Conservation (phyloP, 2,329 filamentous ascomycete species). For the Annulohypoxylon truncatum region DNA sequence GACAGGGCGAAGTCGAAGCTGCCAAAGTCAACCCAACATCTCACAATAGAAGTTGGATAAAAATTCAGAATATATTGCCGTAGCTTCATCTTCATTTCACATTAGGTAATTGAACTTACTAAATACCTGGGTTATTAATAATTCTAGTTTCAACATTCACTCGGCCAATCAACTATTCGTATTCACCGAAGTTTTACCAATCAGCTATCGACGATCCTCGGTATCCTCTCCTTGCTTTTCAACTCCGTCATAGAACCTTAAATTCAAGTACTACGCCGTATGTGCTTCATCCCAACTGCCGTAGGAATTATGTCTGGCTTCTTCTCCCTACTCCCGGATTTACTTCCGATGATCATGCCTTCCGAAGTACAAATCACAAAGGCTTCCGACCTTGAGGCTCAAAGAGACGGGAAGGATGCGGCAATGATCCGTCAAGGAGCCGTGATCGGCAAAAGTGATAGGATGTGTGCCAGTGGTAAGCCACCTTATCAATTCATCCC, state of each 20-base stretch:
- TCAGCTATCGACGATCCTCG: conserved; percentile 5
- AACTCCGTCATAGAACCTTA: conserved; percentile 7
- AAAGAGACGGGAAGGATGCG: conserved; percentile 48
- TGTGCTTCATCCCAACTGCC: conserved; percentile 24
- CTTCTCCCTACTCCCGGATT: conserved; percentile 66
- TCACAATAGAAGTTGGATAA: conserved; percentile 5
- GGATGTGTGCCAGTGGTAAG: conserved; percentile 74
- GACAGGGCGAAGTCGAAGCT: conserved; percentile 5
- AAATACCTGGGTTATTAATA: too few relatives aligned
- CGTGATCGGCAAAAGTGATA: conserved; percentile 72
- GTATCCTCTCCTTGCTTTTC: conserved; percentile 2
- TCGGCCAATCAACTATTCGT: conserved; percentile 6
- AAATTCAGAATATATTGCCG: conserved; percentile 3
- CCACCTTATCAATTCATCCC: conserved; percentile 18
- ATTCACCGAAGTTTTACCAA: conserved; percentile 7
- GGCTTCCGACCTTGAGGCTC: conserved; percentile 57
- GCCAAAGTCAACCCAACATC: conserved; percentile 24
- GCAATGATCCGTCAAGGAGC: conserved; percentile 60
- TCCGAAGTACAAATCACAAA: conserved; percentile 67
- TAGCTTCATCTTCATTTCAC: neutral
- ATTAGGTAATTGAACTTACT: neutral
- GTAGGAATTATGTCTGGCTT: conserved; percentile 59
- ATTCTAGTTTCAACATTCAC: neutral
- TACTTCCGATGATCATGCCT: conserved; percentile 70
- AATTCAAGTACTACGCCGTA: conserved; percentile 17